These are phyloP conservation scores for Gaultheria prostrata DNA, from an alignment of 148 eudicot species.

Conservation along the genomic window DNA sequence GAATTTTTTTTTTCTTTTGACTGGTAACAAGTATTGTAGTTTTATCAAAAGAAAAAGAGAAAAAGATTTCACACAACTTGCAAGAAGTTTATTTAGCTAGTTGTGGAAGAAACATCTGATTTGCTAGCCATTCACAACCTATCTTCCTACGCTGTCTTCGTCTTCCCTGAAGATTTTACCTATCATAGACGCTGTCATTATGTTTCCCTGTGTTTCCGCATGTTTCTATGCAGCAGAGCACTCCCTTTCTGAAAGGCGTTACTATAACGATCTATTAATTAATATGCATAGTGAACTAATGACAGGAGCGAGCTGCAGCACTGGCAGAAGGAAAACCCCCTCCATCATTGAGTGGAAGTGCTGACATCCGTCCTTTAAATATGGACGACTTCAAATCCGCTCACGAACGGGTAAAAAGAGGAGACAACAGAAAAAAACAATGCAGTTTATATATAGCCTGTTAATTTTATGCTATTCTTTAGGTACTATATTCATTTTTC, in stretches of 20 bases:
- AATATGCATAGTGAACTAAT: slow-evolving; percentile 20
- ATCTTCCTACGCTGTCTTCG: background rate
- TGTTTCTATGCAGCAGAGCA: background rate
- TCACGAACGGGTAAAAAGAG: slow-evolving; percentile 31
- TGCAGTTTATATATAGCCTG: background rate
- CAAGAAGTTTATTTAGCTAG: background rate
- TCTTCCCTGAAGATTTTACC: background rate
- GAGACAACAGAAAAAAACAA: background rate
- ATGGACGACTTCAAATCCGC: slow-evolving; percentile 28
- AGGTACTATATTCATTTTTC: background rate
- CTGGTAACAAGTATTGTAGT: background rate
- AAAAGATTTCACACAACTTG: background rate
- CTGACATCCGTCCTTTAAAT: slow-evolving; percentile 28
- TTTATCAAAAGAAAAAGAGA: background rate
- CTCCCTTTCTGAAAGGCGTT: background rate
- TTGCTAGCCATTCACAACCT: background rate
- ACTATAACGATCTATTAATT: background rate
- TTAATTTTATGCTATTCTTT: background rate
- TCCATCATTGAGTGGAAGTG: slow-evolving; percentile 46
- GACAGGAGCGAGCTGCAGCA: slow-evolving; percentile 75
- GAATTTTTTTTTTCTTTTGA: background rate
- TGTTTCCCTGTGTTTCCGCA: background rate
- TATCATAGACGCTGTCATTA: background rate
- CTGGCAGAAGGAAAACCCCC: slow-evolving; percentile 67
- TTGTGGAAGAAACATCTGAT: background rate